Evolutionary conservation across 2,329 filamentous ascomycete genomes (phyloP).

Genomic region (Pseudogymnoascus destructans): DNA sequence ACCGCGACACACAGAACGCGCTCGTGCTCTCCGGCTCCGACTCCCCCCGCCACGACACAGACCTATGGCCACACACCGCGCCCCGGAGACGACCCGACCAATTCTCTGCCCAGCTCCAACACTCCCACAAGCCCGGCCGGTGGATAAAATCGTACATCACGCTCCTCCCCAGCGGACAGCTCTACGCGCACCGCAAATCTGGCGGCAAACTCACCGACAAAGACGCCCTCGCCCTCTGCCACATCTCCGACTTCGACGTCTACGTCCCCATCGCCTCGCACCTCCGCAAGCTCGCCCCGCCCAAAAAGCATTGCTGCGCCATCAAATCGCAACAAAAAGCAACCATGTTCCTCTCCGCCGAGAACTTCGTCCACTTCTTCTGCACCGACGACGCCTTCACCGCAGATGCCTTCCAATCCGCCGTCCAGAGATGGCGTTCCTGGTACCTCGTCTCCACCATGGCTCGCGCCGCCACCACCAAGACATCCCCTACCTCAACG

Average conservation of each 20-base stretch:
- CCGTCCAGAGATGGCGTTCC: conserved; percentile 72
- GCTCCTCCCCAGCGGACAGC: conserved; percentile 59
- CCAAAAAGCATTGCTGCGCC: conserved; percentile 74
- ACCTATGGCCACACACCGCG: conserved; percentile 54
- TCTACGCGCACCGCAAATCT: conserved; percentile 55
- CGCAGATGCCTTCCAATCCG: conserved; percentile 56
- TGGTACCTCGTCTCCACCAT: conserved; percentile 77
- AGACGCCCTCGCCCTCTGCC: conserved; percentile 59
- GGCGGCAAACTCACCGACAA: conserved; percentile 48
- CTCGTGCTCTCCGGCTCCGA: conserved; percentile 54
- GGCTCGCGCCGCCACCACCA: conserved; percentile 21
- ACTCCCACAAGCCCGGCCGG: conserved; percentile 69
- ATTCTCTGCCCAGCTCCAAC: conserved; percentile 58
- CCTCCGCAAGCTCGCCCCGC: conserved; percentile 61
- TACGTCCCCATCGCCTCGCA: conserved; percentile 63
- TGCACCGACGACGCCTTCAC: conserved; percentile 57
- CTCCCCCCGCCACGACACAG: conserved; percentile 38
- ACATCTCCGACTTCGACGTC: conserved; percentile 85
- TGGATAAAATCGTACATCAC: conserved; percentile 81
- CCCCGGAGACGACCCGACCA: conserved; percentile 51
- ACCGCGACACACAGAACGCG: conserved; percentile 63
- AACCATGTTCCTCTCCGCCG: conserved; percentile 65
- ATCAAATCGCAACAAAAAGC: conserved; percentile 88
- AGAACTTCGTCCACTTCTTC: conserved; percentile 89
- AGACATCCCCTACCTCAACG: conserved; percentile 34